phyloP scores from a whole-genome alignment of 148 eudicot genomes.

The Rhododendron henanense region DNA sequence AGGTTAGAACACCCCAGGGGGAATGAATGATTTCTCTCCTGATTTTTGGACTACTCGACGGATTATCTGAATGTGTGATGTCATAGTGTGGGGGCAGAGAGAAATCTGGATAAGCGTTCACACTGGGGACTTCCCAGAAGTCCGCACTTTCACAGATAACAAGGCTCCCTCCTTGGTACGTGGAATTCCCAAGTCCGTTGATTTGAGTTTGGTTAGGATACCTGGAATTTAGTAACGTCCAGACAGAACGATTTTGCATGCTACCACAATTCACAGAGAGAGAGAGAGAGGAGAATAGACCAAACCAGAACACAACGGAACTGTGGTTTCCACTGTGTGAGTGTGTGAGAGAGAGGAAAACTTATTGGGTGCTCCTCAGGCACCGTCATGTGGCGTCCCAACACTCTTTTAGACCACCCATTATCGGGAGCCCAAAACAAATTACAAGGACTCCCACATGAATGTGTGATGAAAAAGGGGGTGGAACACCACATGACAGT shows the following conservation, averaged over 20 bases:
- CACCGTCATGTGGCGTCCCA: too few species aligned
- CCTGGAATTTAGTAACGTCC: neutral
- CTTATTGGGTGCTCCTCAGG: too few species aligned
- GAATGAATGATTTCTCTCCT: neutral
- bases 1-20: too few species aligned
- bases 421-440: too few species aligned
- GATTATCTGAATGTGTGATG: neutral
- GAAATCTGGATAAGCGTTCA: neutral
- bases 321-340: neutral
- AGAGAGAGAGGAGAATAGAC: neutral
- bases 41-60: neutral
- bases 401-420: too few species aligned
- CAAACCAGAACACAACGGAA: neutral
- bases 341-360: too few species aligned
- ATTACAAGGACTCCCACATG: too few species aligned
- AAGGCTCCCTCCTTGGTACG: neutral
- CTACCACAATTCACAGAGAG: neutral
- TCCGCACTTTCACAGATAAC: neutral
- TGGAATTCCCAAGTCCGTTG: constrained; percentile 2
- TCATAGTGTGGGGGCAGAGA: neutral
- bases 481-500: too few species aligned
- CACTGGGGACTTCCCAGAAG: neutral
- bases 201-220: neutral
- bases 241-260: neutral
- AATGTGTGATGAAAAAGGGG: too few species aligned